Evolutionary conservation across 306 rosid genomes (phyloP), one percentile per base, ranked within the genome.

Genomic region (Fragaria nilgerrensis): DNA sequence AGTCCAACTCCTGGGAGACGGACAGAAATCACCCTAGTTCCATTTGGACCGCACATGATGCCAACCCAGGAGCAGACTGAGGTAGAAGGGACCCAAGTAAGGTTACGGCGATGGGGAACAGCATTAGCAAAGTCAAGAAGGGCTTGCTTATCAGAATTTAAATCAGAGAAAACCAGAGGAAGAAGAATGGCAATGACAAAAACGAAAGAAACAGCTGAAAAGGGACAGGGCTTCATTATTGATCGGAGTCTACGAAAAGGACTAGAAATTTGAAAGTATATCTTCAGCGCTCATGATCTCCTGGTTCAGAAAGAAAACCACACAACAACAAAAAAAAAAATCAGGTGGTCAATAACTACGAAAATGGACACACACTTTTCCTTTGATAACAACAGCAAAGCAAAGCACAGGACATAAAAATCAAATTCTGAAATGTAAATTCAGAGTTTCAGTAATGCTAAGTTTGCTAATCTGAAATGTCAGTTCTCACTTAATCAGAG

Each of bases 1-100:
- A 94, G 88, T 75, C 97, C 98, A 25, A 90, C 76, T 53, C 97
- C 98, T 2, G 98, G 97, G 77, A 92, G 94, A 70, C 95, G 90
- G 47, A 92, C 84, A 32, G n/a, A 52, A 68, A 20, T 45, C 78
- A 92, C 91, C 50, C 85, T 93, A 64, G 86, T 86, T 70, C 75
- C 14, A 79, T 90, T 25, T 47, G 41, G 10, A 76, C 69, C 76
- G 83, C 97, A 92, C 70, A 77, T 79, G 77, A 92, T 65, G 48
- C 97, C 97, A 58, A 86, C 63, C 97, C 97, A 92, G 77, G 90
- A 78, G 78, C 97, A 92, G 66, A 88, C 73, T 39, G 89, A 73
- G 62, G 87, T 32, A 81, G 86, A 52, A 58, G 78, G 47, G 83
- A 74, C 55, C 97, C 97, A 92, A 76, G 63, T 76, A 59, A 92